phyloP scores from a whole-genome alignment of 108 stramenopile species.

The Cyclotella choctawhatcheeana region DNA sequence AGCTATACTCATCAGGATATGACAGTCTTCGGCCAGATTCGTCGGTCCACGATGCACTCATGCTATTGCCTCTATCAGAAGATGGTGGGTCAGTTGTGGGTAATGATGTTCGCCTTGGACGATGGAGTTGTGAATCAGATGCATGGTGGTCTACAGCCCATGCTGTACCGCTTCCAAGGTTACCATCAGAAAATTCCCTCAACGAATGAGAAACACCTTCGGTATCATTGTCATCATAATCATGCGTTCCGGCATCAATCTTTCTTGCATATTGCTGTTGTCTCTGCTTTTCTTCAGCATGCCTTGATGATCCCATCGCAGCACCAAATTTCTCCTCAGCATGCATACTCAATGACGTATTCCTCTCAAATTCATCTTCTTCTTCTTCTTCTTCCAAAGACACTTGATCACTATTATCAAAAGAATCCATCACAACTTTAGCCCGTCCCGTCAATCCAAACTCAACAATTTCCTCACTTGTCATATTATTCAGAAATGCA shows the following conservation, averaged over 20 bases:
- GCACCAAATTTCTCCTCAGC: constrained; percentile 41
- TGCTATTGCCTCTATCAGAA: constrained; percentile 8
- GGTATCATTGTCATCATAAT: constrained; percentile 10
- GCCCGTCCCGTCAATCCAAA: background rate
- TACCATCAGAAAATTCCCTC: background rate
- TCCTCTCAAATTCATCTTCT: constrained; percentile 49
- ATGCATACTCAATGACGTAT: constrained; percentile 45
- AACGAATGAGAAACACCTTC: background rate
- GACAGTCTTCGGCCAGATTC: too few species aligned
- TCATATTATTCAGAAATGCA: constrained; percentile 21
- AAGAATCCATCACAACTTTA: background rate
- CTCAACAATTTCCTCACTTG: constrained; percentile 13
- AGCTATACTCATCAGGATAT: constrained; percentile 10
- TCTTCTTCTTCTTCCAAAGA: constrained; percentile 32
- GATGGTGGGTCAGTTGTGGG: constrained; percentile 32
- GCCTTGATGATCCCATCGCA: background rate
- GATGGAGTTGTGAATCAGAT: too few species aligned
- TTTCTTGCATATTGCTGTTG: background rate
- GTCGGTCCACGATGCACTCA: too few species aligned
- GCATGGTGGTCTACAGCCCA: background rate
- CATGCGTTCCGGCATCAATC: background rate
- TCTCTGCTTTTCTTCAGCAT: constrained; percentile 34
- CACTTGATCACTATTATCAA: constrained; percentile 12
- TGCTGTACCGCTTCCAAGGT: background rate
- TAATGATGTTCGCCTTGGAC: too few species aligned